Conservation (phyloP, 768 basidiomycete species). For the Psilocybe sp. region DNA sequence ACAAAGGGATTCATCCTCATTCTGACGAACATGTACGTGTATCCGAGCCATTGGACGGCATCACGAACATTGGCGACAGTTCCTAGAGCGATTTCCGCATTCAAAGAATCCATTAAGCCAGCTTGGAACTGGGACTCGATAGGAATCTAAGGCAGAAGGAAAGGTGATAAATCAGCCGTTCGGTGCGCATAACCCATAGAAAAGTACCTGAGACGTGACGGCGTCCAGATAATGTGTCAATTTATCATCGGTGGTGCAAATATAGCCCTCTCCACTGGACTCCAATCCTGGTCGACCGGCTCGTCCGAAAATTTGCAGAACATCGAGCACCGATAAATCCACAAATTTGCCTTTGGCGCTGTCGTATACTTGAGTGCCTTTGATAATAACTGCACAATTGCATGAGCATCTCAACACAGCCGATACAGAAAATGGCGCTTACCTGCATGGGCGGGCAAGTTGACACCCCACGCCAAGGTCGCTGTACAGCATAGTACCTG, state of each 20-base stretch:
- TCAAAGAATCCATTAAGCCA: constrained; percentile 88
- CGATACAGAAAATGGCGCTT: constrained; percentile 5
- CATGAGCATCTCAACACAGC: constrained; percentile 3
- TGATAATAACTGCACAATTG: constrained; percentile 72
- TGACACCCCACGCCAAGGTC: constrained; percentile 99
- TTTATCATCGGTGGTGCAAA: constrained; percentile 94
- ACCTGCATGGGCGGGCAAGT: constrained; percentile 97
- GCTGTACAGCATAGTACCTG: constrained; percentile 98
- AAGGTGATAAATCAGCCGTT: neutral
- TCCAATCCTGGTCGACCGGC: constrained; percentile 89
- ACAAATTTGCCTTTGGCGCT: constrained; percentile 86
- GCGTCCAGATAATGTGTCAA: constrained; percentile 87
- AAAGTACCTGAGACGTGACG: constrained; percentile 74
- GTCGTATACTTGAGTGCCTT: constrained; percentile 97
- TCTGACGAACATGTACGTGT: constrained; percentile 93
- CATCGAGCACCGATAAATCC: constrained; percentile 92
- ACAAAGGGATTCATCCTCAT: constrained; percentile 89
- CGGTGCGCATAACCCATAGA: constrained; percentile 9
- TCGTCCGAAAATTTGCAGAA: constrained; percentile 95
- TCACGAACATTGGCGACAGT: constrained; percentile 87
- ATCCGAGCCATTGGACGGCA: constrained; percentile 92
- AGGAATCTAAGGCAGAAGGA: constrained; percentile 55
- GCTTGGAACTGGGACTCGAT: constrained; percentile 95
- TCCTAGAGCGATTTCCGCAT: constrained; percentile 93
- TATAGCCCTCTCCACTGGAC: constrained; percentile 93